Evolutionary conservation across 139 green algal species (phyloP), one percentile per base, ranked within the genome.

Genomic region (Eudorina sp.): DNA sequence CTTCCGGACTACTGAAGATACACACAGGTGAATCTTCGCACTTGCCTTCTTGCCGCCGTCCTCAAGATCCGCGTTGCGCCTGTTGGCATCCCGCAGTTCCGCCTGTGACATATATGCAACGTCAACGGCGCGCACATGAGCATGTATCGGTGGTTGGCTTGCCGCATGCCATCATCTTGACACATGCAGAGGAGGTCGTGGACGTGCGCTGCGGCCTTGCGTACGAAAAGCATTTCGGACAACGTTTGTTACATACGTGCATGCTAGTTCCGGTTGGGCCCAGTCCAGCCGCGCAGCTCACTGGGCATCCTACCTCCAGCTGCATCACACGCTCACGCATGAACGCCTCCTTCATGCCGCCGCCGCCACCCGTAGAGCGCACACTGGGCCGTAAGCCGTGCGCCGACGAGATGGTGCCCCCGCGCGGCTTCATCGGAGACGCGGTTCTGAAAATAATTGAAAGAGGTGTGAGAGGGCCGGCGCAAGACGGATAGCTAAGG

Each of bases 291-390:
- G n/a, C 72, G 45, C 92, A 77, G 70, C 92, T 84, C 25, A 58
- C 51, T 58, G 51, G 51, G 51, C 51, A 58, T 16, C 77, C 38
- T 19, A 86, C 79, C 76, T 93, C 91, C 58, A 95, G 83, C 31
- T 88, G 69, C 9, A 48, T 70, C 19, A 95, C 62, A 0, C 89
- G 60, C 88, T 94, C 89, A 0, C 85, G 72, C 79, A 94, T 64
- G 89, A 89, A 93, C 0, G 82, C 88, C 58, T 93, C 92, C 81
- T 92, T 88, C 25, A 91, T 60, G 60, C 88, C 87, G 55, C 72
- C 66, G 41, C 60, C 82, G 1, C 66, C 68, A 16, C 5, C 29
- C 0, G 83, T 88, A 9, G 51, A 34, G 23, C 68, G 48, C 21
- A 78, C 68, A 29, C 46, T 70, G 25, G 70, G 40, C 5, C 70